A percentile compares a stretch with the other conserved stretches of the same genome.
Conservation (phyloP, 2,329 filamentous ascomycete species). For the Scedosporium apiospermum region DNA sequence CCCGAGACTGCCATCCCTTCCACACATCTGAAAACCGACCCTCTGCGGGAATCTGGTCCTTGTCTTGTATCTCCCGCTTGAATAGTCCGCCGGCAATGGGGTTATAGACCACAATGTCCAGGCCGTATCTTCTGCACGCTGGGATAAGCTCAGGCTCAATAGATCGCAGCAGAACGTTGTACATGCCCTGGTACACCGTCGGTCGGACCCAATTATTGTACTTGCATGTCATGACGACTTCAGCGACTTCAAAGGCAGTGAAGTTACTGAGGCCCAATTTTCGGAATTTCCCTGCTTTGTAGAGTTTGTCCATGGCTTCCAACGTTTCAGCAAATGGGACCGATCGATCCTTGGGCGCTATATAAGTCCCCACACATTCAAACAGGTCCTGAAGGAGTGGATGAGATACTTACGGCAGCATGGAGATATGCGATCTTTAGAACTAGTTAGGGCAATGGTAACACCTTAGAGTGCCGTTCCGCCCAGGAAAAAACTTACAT, state of each 20-base stretch:
- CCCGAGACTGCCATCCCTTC: conserved; percentile 34
- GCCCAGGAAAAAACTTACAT: conserved; percentile 33
- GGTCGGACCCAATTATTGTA: conserved; percentile 74
- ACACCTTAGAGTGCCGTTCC: neutral
- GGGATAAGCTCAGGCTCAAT: conserved; percentile 69
- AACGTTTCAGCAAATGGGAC: conserved; percentile 74
- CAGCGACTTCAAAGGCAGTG: conserved; percentile 79
- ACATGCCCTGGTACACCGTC: conserved; percentile 82
- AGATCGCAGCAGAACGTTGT: conserved; percentile 68
- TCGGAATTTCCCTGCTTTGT: conserved; percentile 80
- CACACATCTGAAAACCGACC: conserved; percentile 59
- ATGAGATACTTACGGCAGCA: conserved; percentile 35
- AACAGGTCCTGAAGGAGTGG: neutral
- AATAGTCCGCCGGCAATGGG: conserved; percentile 74
- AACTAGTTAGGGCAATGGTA: neutral
- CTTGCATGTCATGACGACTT: conserved; percentile 70
- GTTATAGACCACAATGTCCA: conserved; percentile 76
- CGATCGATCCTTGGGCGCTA: conserved; percentile 37
- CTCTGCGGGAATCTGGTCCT: conserved; percentile 49
- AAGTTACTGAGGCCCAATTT: conserved; percentile 75
- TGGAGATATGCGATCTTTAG: conserved; percentile 62
- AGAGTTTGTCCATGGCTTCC: conserved; percentile 66
- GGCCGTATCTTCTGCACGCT: conserved; percentile 63
- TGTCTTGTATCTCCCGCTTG: conserved; percentile 66
- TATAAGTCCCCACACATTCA: neutral